These are phyloP conservation scores for Tolypocladium tropicale DNA, from an alignment of 2,329 filamentous ascomycete species.

Conservation along the genomic window DNA sequence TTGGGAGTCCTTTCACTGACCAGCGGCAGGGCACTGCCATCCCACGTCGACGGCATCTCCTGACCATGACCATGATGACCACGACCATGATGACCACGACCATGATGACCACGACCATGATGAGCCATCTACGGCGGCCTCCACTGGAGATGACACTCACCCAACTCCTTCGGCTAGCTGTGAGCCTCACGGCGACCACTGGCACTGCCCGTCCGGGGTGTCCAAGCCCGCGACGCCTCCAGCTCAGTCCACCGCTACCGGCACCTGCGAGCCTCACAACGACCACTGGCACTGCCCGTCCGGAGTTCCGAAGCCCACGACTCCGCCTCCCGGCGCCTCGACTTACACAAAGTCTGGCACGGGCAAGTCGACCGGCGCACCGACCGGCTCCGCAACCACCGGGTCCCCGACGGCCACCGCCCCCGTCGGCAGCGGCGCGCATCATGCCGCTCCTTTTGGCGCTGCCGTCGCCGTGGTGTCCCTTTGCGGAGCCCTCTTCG, in stretches of 20 bases:
- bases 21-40: constrained; percentile 7
- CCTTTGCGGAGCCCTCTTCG: constrained; percentile 4
- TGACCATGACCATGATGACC: neutral
- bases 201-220: neutral
- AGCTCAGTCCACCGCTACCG: neutral
- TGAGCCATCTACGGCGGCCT: neutral
- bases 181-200: neutral
- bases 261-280: constrained; percentile 3
- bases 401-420: neutral
- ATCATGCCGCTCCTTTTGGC: constrained; percentile 1
- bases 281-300: constrained; percentile 8
- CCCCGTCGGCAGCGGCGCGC: neutral
- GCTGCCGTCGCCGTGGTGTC: constrained; percentile 3
- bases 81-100: neutral
- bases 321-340: constrained; percentile 3
- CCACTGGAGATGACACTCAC: neutral
- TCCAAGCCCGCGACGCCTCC: neutral
- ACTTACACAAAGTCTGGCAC: neutral
- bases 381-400: neutral
- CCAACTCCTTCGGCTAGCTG: neutral
- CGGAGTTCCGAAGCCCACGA: constrained; percentile 5
- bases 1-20: neutral
- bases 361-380: neutral
- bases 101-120: neutral
- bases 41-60: neutral